phyloP scores from a whole-genome alignment of 192 early-diverging fungal genomes.

The Coemansia sp. region DNA sequence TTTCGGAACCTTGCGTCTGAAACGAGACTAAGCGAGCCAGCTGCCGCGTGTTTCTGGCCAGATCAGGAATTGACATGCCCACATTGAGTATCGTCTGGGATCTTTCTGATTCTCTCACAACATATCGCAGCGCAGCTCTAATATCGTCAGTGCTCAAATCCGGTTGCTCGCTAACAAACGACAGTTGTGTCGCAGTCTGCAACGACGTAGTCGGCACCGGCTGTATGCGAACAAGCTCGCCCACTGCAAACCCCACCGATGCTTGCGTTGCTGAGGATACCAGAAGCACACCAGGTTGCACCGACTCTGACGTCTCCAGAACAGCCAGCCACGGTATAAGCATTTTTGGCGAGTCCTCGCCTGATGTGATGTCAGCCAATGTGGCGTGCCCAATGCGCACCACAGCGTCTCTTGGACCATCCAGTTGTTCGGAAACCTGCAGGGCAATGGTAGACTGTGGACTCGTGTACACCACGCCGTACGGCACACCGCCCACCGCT shows the following conservation, averaged over 20 bases:
- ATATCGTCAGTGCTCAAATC: background rate
- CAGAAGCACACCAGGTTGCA: constrained; percentile 45
- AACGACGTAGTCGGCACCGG: background rate
- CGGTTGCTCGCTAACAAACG: constrained; percentile 10
- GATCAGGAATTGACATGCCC: constrained; percentile 14
- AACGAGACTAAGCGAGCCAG: constrained; percentile 19
- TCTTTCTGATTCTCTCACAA: background rate
- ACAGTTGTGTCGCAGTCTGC: background rate
- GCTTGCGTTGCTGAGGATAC: constrained; percentile 10
- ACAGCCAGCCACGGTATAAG: constrained; percentile 19
- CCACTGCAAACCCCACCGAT: constrained; percentile 10
- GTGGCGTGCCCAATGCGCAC: constrained; percentile 29
- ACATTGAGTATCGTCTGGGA: constrained; percentile 8
- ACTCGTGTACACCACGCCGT: constrained; percentile 37
- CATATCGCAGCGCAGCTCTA: background rate
- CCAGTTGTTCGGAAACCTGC: background rate
- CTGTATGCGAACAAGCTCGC: constrained; percentile 39
- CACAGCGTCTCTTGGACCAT: constrained; percentile 13
- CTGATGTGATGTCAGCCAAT: background rate
- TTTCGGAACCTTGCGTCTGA: background rate
- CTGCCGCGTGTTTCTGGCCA: background rate
- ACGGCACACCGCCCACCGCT: constrained; percentile 25
- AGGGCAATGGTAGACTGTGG: constrained; percentile 21
- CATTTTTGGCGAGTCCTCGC: constrained; percentile 21
- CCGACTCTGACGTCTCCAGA: constrained; percentile 11